Conservation (phyloP, 495 filamentous ascomycete species). For the Hypoxylon rickii region DNA sequence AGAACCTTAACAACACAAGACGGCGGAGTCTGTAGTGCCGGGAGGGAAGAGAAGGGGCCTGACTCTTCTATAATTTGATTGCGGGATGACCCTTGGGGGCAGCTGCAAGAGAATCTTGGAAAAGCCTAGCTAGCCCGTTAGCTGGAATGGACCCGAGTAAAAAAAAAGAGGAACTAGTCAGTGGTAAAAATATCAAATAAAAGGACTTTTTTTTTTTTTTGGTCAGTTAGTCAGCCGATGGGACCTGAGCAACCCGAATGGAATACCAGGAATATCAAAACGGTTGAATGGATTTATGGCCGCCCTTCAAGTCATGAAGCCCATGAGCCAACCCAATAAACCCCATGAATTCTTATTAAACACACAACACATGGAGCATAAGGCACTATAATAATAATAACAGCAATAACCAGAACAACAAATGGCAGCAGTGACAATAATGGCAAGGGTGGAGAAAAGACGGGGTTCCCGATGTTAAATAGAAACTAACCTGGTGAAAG, state of each 20-base stretch:
- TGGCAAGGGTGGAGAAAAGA: no score
- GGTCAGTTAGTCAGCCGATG: slow-evolving; percentile 19
- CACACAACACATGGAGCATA: slow-evolving; percentile 8
- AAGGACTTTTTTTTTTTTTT: slow-evolving; percentile 17
- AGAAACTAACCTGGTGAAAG: slow-evolving; percentile 21
- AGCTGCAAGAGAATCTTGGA: slow-evolving; percentile 38
- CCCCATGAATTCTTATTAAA: slow-evolving; percentile 7
- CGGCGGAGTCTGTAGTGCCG: slow-evolving; percentile 35
- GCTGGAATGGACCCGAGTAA: slow-evolving; percentile 34
- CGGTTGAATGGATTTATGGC: slow-evolving; percentile 5
- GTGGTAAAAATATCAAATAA: slow-evolving; percentile 20
- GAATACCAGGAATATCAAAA: slow-evolving; percentile 17
- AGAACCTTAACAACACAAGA: slow-evolving; percentile 37
- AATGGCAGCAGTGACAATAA: no score
- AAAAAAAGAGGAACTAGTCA: slow-evolving; percentile 15
- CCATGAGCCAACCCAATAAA: not conserved
- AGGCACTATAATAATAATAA: not conserved
- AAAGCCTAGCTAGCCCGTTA: slow-evolving; percentile 36
- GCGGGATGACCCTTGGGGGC: slow-evolving; percentile 40
- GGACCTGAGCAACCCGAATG: slow-evolving; percentile 16
- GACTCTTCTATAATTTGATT: slow-evolving; percentile 35
- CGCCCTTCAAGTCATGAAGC: not conserved
- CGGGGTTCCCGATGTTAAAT: slow-evolving; percentile 2
- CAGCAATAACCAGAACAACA: no score
- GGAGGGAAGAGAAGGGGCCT: slow-evolving; percentile 33